Conservation (phyloP, 164 flowering plant species). For the Amborella trichopoda region DNA sequence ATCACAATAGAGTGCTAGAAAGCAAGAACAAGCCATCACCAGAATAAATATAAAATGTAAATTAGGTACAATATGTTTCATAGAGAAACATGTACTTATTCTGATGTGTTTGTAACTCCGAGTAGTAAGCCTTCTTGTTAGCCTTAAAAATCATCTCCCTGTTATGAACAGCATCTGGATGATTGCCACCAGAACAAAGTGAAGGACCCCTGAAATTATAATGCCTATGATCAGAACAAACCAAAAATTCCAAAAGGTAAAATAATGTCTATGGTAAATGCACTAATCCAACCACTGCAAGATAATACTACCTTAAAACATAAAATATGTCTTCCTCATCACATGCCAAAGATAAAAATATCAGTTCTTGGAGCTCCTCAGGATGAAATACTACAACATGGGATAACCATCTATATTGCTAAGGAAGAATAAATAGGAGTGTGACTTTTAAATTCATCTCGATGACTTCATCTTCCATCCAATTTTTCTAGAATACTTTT, state of each 20-base stretch:
- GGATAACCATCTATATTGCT: too few species aligned
- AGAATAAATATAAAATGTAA: not conserved
- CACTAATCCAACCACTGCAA: not conserved
- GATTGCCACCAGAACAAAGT: slow-evolving; percentile 66
- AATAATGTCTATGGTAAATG: not conserved
- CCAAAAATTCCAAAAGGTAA: not conserved
- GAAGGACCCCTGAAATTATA: slow-evolving; percentile 44
- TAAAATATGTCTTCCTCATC: too few species aligned
- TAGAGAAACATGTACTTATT: slow-evolving; percentile 38
- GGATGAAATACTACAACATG: too few species aligned
- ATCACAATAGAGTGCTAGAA: not conserved
- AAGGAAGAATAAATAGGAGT: too few species aligned
- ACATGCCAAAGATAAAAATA: too few species aligned
- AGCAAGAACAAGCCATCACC: not conserved
- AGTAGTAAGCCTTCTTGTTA: slow-evolving; percentile 43
- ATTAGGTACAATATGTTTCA: not conserved
- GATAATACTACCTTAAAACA: not conserved
- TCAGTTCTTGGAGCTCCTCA: too few species aligned
- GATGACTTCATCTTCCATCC: too few species aligned
- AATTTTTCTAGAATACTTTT: too few species aligned
- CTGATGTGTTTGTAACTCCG: slow-evolving; percentile 59
- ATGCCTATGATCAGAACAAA: not conserved
- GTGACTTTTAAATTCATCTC: too few species aligned
- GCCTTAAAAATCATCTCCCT: slow-evolving; percentile 31
- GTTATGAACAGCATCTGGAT: slow-evolving; percentile 58